Base-by-base conservation (phyloP, 441 rosid species). In the Adansonia rubrostipa region DNA sequence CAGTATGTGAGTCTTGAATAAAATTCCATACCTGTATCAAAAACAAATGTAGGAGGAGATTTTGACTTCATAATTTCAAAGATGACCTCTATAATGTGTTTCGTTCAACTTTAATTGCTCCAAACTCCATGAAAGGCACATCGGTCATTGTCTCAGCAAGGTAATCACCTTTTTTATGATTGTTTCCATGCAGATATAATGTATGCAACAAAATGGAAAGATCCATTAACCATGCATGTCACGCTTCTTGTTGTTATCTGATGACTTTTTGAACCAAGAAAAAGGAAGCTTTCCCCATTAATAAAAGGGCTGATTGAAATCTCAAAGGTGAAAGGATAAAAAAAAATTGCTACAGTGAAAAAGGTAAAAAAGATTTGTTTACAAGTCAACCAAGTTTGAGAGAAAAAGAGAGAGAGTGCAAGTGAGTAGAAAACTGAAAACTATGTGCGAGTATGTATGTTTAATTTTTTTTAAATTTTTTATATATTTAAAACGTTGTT, bases 1-100 rank as follows among this genome's bases (percentile, higher is more conserved):
- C 74, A 93, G 85, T 61, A 95, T 83, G 83, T 95, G 99, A 61
- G 98, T 90, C 77, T 93, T 95, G 92, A 92, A 95, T 79, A 93
- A 78, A 77, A 84, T 86, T 44, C 99, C 99, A 58, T 85, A 88
- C 91, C 99, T 93, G 83, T 62, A 22, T 24, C 47, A 15, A 28
- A 47, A 47, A 24, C 65, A 22, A 22, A 20, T 58, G 33, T 19
- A 0, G 1, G 13, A 58, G 63, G 20, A 36, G 40, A 36, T 36
- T 58, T 58, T 58, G 13, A 3, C 13, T 56, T 56, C 6, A 56
- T 22, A 56, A 17, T 56, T 5, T 17, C 22, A 15, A 56, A 56
- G 61, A 56, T 10, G 17, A 54, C n/a, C 8, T 54, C 60, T n/a
- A n/a, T 40, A 19, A 57, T 20, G 22, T 57, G 62, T 57, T 57